Conservation (phyloP, 208 protist species). For the Crithidia fasciculata region DNA sequence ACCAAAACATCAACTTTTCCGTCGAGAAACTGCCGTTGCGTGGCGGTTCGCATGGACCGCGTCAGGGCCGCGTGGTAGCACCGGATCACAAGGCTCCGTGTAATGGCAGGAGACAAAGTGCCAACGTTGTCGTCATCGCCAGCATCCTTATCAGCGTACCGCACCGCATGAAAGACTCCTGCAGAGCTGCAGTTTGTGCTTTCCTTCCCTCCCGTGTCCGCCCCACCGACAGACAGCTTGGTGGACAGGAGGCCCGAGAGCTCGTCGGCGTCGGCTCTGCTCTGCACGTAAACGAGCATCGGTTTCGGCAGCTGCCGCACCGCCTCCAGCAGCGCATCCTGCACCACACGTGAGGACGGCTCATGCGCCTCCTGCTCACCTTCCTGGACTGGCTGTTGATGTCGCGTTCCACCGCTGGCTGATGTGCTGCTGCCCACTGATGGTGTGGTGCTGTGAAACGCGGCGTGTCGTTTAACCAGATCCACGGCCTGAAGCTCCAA, state of each 20-base stretch:
- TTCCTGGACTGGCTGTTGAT: no score
- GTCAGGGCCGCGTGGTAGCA: slow-evolving; percentile 86
- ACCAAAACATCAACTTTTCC: slow-evolving; percentile 92
- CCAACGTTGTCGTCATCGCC: background rate
- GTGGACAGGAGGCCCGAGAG: slow-evolving; percentile 55
- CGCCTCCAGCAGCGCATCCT: slow-evolving; percentile 65
- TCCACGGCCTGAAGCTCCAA: slow-evolving; percentile 64
- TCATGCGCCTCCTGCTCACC: background rate
- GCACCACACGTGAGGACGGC: slow-evolving; percentile 48
- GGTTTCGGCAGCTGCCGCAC: slow-evolving; percentile 77
- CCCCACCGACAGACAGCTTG: slow-evolving; percentile 34
- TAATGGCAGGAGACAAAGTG: background rate
- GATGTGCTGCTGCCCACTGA: background rate
- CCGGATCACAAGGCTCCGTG: slow-evolving; percentile 43
- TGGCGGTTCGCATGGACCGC: slow-evolving; percentile 42
- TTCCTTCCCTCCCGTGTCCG: no score
- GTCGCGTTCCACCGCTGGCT: background rate
- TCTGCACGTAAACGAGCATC: slow-evolving; percentile 90
- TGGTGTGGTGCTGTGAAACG: slow-evolving; percentile 4
- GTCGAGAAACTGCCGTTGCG: slow-evolving; percentile 89
- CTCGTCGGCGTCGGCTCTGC: slow-evolving; percentile 79
- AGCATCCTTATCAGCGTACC: slow-evolving; percentile 1
- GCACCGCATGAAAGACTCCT: slow-evolving; percentile 17
- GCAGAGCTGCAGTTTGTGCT: no score
- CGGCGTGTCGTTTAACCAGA: slow-evolving; percentile 27